Evolutionary conservation across 2,329 filamentous ascomycete species (phyloP).

Genomic region (Rutstroemia sydowiana): DNA sequence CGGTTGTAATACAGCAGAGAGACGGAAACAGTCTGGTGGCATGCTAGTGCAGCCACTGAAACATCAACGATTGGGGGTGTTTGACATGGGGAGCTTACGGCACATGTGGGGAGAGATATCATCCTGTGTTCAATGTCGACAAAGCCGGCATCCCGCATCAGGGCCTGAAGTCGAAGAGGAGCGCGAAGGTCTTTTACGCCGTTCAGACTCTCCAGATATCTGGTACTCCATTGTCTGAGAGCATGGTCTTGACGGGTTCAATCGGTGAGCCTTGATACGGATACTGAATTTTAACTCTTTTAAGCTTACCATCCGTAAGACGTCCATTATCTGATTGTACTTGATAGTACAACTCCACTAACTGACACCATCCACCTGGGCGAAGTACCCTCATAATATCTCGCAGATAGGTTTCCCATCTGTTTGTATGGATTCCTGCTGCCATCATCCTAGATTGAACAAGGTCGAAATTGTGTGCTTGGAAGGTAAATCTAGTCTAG

Average conservation of each 20-base stretch:
- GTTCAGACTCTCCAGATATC: slow-evolving; percentile 55
- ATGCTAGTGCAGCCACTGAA: too few species aligned
- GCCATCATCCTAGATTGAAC: slow-evolving; percentile 52
- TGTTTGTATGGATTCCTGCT: slow-evolving; percentile 31
- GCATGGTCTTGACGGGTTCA: slow-evolving; percentile 48
- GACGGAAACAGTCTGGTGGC: too few species aligned
- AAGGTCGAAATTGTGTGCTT: slow-evolving; percentile 67
- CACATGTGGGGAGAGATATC: slow-evolving; percentile 61
- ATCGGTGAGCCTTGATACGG: too few species aligned
- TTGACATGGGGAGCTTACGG: slow-evolving; percentile 15
- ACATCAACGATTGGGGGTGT: too few species aligned
- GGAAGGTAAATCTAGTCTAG: slow-evolving; percentile 53
- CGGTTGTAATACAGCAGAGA: too few species aligned
- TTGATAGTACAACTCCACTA: slow-evolving; percentile 81
- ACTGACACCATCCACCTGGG: slow-evolving; percentile 76
- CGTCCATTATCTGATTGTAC: slow-evolving; percentile 80
- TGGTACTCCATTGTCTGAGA: slow-evolving; percentile 59
- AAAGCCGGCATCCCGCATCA: slow-evolving; percentile 46
- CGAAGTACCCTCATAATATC: slow-evolving; percentile 68
- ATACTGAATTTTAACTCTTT: too few species aligned
- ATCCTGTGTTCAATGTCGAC: slow-evolving; percentile 59
- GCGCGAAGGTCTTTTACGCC: slow-evolving; percentile 60
- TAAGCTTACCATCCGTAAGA: slow-evolving; percentile 51
- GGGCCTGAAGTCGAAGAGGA: slow-evolving; percentile 44
- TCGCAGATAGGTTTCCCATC: slow-evolving; percentile 69